Percentiles rank a stretch among this genome's conserved stretches.
Evolutionary conservation across 768 basidiomycete species (phyloP).

Genomic region (Pisolithus tinctorius): DNA sequence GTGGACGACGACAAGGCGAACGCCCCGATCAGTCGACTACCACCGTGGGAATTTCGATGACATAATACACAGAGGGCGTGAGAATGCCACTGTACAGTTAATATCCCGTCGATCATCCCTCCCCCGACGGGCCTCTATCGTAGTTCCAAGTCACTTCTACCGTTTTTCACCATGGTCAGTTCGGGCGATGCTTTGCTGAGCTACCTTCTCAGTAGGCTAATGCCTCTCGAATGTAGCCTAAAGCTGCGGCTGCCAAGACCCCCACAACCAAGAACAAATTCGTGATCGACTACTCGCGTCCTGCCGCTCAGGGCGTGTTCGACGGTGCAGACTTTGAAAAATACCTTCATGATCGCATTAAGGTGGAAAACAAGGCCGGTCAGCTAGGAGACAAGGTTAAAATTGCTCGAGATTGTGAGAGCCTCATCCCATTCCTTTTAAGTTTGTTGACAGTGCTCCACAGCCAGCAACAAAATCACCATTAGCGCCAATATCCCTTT

Average conservation of each 20-base stretch:
- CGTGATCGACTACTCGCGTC: slow-evolving; percentile 79
- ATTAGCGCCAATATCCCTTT: slow-evolving; percentile 83
- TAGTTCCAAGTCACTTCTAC: slow-evolving; percentile 21
- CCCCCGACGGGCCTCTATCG: background rate
- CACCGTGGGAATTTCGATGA: background rate
- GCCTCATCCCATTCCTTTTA: background rate
- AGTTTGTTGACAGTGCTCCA: slow-evolving; percentile 1
- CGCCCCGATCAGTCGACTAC: background rate
- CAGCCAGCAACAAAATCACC: slow-evolving; percentile 76
- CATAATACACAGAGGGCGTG: too few species aligned
- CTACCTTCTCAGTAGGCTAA: slow-evolving; percentile 89
- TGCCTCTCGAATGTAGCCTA: slow-evolving; percentile 48
- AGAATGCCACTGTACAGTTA: slow-evolving; percentile 47
- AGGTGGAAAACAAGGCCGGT: slow-evolving; percentile 88
- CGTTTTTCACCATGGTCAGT: slow-evolving; percentile 62
- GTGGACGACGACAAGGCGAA: background rate
- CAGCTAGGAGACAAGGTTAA: slow-evolving; percentile 88
- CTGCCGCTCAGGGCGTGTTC: slow-evolving; percentile 58
- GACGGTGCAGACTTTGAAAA: slow-evolving; percentile 71
- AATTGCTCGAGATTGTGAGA: slow-evolving; percentile 74
- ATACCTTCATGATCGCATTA: slow-evolving; percentile 89
- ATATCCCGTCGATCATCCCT: slow-evolving; percentile 13
- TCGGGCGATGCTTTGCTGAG: slow-evolving; percentile 80
- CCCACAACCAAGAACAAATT: slow-evolving; percentile 66
- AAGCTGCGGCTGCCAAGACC: slow-evolving; percentile 48